Evolutionary conservation across 257 asterid species (phyloP), one percentile per base, ranked within the genome.

Genomic region (Rubia yunnanensis): DNA sequence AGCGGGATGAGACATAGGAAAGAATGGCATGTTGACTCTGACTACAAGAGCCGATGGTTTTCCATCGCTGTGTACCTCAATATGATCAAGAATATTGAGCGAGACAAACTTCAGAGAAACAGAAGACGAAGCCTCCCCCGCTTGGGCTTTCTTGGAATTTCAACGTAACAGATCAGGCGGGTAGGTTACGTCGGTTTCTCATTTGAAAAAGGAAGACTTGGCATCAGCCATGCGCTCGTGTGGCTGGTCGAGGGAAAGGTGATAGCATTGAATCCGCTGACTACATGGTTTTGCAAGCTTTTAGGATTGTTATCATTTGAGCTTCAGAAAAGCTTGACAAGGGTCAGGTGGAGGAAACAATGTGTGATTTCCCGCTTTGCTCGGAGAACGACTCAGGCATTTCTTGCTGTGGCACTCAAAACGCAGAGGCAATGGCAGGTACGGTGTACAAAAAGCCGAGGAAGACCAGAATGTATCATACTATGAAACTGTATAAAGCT

Each of bases 401-500:
- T 41, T 41, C 50, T 41, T 41, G 50, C 52, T 3, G 52, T 44
- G 52, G 52, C 52, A 41, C 60, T 26, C 13, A 32, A 32, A 63
- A 11, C 26, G 74, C 52, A 5, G 44, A 30, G 57, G 57, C 66
- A 14, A 65, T 34, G 74, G 60, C 66, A 57, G 38, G 66, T 56
- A 68, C 70, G 72, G 56, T 65, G 79, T 64, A 15, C 8, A 44
- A 4, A 64, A 74, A 73, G 80, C 68, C 9, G 64, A 38, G 68
- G 30, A 56, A 70, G 35, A 66, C n/a, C 53, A 50, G 76, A 75
- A 77, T 81, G 74, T 74, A 61, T 32, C 71, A 64, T 74, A 61
- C 39, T 68, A 66, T 46, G 75, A 77, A 61, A 67, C 61, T 89
- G 89, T 84, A 86, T 83, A 86, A 76, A 80, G 70, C 78, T 63